Evolutionary conservation across 2,329 filamentous ascomycete genomes (phyloP), one percentile per base, ranked within the genome.

Genomic region (Phialemoniopsis sp.): DNA sequence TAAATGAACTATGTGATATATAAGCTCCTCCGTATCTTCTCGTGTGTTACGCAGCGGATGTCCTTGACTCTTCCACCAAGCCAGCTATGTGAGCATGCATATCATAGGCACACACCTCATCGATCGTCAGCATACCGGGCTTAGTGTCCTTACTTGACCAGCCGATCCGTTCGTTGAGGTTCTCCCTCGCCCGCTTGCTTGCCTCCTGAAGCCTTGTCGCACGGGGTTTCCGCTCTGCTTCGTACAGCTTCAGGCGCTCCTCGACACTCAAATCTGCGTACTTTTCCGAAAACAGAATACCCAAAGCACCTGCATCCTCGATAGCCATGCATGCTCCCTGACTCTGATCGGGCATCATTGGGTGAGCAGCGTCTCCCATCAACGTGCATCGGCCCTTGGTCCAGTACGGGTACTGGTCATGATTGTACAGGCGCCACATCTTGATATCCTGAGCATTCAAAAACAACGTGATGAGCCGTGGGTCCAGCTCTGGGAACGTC

Each of bases 261-360:
- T 13, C 13, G 13, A 37, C 35, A 16, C 17, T 14, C 8, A 16
- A 16, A 4, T 37, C 35, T 8, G n/a, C 19, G 10, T 26, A 26
- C 21, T 26, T 26, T 10, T 4, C 57, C 13, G 13, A 14, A 47
- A 64, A 64, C 13, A 66, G 46, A 5, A 62, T 46, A 1, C 63
- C 62, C 6, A 66, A 37, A 1, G 58, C 60, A 1, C 53, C 63
- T 5, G 62, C 62, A 42, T 68, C 63, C 44, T 68, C 64, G 26
- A 67, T 60, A 0, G 63, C 63, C 51, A 56, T 57, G 40, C 60
- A 66, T 1, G 59, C 61, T 7, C 63, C 49, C 45, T 56, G 50
- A 8, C 47, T 54, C 58, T 13, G 33, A 29, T 40, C 33, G 8
- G 38, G 80, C 73, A 85, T 78, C 77, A 82, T 82, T 58, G 21